A percentile compares a stretch with the other conserved stretches of the same genome.
Evolutionary conservation across 305 asterid genomes (phyloP).

Genomic region (Solanum aculeatissimum): DNA sequence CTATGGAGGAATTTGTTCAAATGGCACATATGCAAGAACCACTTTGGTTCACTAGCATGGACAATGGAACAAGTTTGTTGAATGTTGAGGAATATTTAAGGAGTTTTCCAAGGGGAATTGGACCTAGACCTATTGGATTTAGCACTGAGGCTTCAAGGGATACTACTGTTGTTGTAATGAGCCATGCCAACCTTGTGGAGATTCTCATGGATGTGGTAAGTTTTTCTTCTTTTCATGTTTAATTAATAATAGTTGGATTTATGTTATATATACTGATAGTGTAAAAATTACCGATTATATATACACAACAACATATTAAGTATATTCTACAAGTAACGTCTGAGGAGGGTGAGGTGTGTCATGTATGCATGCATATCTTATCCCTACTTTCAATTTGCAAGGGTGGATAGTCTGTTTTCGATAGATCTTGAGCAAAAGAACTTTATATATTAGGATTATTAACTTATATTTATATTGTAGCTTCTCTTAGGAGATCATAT

Average conservation of each 20-base stretch:
- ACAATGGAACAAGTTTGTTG: neutral
- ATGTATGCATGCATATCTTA: too few species aligned
- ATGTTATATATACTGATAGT: neutral
- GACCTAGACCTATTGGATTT: neutral
- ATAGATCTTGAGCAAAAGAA: neutral
- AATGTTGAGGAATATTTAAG: constrained; percentile 2
- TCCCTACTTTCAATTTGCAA: too few species aligned
- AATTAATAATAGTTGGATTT: neutral
- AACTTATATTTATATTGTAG: neutral
- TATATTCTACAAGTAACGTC: too few species aligned
- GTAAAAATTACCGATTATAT: neutral
- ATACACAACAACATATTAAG: too few species aligned
- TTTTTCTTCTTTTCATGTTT: neutral
- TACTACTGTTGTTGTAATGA: neutral
- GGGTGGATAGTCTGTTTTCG: neutral
- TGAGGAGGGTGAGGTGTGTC: too few species aligned
- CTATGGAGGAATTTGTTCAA: constrained; percentile 11
- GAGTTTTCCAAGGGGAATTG: neutral
- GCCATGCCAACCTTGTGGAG: neutral
- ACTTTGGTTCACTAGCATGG: constrained; percentile 3
- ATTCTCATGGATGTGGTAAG: constrained; percentile 15
- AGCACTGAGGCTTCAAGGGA: constrained; percentile 3
- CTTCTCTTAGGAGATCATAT: too few species aligned
- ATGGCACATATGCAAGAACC: constrained; percentile 1
- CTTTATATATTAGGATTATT: neutral